A percentile compares a stretch with the other conserved stretches of the same genome.
These are phyloP conservation scores for Cairneyella variabilis DNA, from an alignment of 495 filamentous ascomycete species.

Conservation along the genomic window DNA sequence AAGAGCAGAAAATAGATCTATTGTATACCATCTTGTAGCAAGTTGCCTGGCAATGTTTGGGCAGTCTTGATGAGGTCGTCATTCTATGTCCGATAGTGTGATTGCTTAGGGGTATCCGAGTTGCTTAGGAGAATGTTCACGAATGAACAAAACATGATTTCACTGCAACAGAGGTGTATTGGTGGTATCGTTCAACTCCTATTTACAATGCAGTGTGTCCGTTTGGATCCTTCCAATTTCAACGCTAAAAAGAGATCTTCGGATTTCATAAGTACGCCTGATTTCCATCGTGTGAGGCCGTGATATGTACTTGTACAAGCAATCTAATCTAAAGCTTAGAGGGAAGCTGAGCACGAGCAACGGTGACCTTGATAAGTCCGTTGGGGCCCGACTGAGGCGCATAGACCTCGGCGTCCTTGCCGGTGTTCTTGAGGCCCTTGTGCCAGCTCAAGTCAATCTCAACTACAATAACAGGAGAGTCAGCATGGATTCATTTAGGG, in stretches of 20 bases:
- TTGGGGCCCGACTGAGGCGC: constrained; percentile 91
- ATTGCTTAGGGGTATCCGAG: too few relatives aligned
- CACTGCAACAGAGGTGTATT: background rate
- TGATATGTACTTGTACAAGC: constrained; percentile 10
- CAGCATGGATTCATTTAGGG: too few relatives aligned
- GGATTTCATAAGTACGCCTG: background rate
- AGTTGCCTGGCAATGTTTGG: too few relatives aligned
- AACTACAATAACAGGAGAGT: too few relatives aligned
- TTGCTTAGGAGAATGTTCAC: too few relatives aligned
- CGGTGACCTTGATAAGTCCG: constrained; percentile 93
- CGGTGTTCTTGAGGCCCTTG: constrained; percentile 94
- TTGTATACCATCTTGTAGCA: too few relatives aligned
- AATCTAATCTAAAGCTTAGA: constrained; percentile 22
- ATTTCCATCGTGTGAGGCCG: background rate
- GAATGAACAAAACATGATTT: too few relatives aligned
- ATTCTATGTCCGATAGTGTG: too few relatives aligned
- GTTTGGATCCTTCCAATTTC: background rate
- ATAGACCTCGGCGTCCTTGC: constrained; percentile 93
- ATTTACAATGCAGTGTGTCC: constrained; percentile 7
- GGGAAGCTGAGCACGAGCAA: constrained; percentile 49
- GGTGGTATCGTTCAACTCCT: constrained; percentile 21
- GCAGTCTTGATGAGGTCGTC: too few relatives aligned
- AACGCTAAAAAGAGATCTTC: too few relatives aligned
- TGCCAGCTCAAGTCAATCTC: constrained; percentile 91
- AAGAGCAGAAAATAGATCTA: too few relatives aligned